Conservation (phyloP, 1,139 yeast genomes). For the Protomyces lactucae-debilis region DNA sequence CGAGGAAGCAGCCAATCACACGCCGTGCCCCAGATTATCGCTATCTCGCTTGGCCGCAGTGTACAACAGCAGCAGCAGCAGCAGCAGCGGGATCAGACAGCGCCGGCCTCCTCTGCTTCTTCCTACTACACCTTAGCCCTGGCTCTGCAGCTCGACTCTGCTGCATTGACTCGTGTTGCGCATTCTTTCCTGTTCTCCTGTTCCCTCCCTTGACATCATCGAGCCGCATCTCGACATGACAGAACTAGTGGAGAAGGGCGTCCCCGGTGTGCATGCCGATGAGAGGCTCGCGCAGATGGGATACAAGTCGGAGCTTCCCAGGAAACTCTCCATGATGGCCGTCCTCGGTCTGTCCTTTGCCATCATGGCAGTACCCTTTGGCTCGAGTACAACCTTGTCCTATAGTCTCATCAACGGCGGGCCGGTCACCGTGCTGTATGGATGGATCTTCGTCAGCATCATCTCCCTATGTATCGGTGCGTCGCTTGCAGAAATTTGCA, state of each 20-base stretch:
- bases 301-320: conserved; percentile 42
- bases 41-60: too few species aligned
- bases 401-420: conserved; percentile 32
- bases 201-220: too few species aligned
- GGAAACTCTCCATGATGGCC: conserved; percentile 40
- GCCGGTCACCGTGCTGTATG: conserved; percentile 24
- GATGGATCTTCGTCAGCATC: conserved; percentile 24
- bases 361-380: conserved; percentile 42
- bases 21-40: too few species aligned
- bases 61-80: too few species aligned
- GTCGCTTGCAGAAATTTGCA: conserved; percentile 21
- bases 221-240: not conserved
- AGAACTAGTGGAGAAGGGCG: not conserved
- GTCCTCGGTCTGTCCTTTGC: conserved; percentile 43
- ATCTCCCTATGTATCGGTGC: conserved; percentile 34
- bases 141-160: too few species aligned
- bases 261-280: conserved; percentile 29
- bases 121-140: too few species aligned
- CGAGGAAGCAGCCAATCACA: too few species aligned
- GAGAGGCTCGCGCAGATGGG: conserved; percentile 39
- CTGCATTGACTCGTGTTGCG: too few species aligned
- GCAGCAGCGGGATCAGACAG: too few species aligned
- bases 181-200: too few species aligned
- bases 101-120: too few species aligned
- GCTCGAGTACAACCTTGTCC: conserved; percentile 42